Conservation (phyloP, 2,329 filamentous ascomycete genomes). For the Mollisiaceae sp. region DNA sequence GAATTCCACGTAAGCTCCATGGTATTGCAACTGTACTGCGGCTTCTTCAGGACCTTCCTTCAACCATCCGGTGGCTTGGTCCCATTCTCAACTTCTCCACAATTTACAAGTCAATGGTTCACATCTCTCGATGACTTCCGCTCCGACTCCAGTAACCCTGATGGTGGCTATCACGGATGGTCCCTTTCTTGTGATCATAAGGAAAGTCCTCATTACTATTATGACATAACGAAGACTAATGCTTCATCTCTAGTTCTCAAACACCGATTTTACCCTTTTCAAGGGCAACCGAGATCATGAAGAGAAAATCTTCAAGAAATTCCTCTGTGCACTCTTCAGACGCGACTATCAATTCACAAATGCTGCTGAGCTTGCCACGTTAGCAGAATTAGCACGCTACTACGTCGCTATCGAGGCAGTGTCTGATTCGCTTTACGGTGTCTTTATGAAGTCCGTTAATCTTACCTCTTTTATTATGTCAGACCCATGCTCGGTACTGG, state of each 20-base stretch:
- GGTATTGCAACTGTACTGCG: not conserved
- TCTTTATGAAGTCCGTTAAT: conserved; percentile 7
- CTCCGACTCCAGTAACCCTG: not conserved
- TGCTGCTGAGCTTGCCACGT: not conserved
- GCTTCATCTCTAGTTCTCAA: not conserved
- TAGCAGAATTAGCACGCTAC: conserved; percentile 16
- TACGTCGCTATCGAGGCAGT: conserved; percentile 19
- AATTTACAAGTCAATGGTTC: not conserved
- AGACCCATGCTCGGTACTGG: conserved; percentile 2
- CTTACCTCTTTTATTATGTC: conserved; percentile 6
- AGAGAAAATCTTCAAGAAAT: conserved; percentile 16
- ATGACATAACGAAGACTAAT: not conserved
- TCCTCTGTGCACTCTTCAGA: conserved; percentile 20
- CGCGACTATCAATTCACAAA: not conserved
- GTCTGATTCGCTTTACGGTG: conserved; percentile 13
- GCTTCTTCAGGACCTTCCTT: not conserved
- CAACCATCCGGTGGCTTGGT: not conserved
- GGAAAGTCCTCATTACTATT: not conserved
- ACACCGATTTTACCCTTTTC: not conserved
- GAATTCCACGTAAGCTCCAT: not conserved
- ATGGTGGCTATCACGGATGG: not conserved
- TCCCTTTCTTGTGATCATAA: not conserved
- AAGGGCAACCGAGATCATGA: not conserved
- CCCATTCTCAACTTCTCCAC: not conserved
- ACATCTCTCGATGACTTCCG: not conserved